Evolutionary conservation across 2,329 filamentous ascomycete genomes (phyloP).

Genomic region (Phaeosphaeria sp.): DNA sequence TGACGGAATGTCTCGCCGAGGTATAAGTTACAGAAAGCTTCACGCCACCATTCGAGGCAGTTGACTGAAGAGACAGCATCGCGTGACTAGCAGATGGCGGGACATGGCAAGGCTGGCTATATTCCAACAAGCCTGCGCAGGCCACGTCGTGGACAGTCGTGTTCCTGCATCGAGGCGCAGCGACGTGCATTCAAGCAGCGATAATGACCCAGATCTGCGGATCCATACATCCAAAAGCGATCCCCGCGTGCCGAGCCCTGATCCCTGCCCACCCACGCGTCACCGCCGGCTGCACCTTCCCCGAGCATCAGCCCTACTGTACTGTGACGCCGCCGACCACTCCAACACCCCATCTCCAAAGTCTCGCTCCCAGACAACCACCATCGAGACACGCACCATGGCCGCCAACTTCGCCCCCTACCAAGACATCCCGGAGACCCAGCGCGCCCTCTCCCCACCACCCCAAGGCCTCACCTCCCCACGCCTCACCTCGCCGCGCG

Average conservation of each 20-base stretch:
- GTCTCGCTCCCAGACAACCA: too few relatives aligned
- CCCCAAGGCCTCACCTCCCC: conserved; percentile 52
- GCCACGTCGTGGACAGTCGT: neutral
- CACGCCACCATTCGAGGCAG: conserved; percentile 2
- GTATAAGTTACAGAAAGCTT: conserved; percentile 1
- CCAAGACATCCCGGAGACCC: conserved; percentile 88
- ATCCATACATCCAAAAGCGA: neutral
- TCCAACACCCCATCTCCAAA: too few relatives aligned
- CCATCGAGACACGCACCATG: conserved; percentile 22
- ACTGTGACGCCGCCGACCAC: neutral
- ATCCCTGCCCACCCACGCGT: conserved; percentile 26
- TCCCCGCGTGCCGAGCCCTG: conserved; percentile 11
- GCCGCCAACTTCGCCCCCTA: conserved; percentile 84
- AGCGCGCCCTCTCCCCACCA: conserved; percentile 79
- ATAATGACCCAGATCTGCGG: neutral
- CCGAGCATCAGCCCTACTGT: conserved; percentile 13
- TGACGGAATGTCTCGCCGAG: conserved; percentile 6
- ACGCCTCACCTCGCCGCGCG: conserved; percentile 56
- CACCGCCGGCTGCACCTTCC: conserved; percentile 18
- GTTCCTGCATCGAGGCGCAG: neutral
- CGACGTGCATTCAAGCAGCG: neutral
- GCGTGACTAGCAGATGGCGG: neutral
- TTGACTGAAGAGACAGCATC: neutral
- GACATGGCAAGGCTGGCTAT: neutral
- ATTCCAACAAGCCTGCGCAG: neutral